Evolutionary conservation across 1,139 yeast genomes (phyloP).

Genomic region (Candida mesenterica): DNA sequence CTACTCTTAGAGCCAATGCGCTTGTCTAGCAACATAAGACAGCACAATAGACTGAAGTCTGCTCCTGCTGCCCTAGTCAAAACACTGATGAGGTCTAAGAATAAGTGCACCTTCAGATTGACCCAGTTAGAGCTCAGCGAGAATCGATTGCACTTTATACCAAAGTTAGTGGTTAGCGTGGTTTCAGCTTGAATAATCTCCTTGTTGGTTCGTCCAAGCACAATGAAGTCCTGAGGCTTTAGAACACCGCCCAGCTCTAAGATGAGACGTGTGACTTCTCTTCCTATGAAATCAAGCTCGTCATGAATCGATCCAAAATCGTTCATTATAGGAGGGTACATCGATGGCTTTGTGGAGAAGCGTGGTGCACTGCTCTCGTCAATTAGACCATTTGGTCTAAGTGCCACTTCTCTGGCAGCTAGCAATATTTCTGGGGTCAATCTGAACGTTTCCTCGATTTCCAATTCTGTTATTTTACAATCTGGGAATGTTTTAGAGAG

Average conservation of each 20-base stretch:
- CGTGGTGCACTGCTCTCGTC: constrained; percentile 8
- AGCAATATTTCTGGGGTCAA: constrained; percentile 55
- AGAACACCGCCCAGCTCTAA: constrained; percentile 46
- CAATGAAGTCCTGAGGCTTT: constrained; percentile 51
- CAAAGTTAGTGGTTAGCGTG: constrained; percentile 35
- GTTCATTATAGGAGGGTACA: constrained; percentile 33
- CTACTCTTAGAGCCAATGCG: constrained; percentile 23
- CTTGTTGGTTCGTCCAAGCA: constrained; percentile 55
- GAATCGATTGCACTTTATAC: constrained; percentile 43
- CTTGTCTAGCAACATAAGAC: constrained; percentile 28
- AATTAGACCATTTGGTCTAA: constrained; percentile 13
- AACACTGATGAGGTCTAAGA: constrained; percentile 51
- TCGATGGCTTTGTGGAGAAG: constrained; percentile 20
- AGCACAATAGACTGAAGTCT: constrained; percentile 33
- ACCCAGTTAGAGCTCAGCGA: constrained; percentile 55
- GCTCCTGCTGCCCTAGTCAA: constrained; percentile 29
- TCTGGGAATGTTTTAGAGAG: constrained; percentile 27
- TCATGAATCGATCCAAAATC: constrained; percentile 20
- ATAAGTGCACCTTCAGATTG: constrained; percentile 45
- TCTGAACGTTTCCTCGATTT: constrained; percentile 53
- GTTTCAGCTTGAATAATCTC: constrained; percentile 47
- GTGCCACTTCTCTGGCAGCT: constrained; percentile 31
- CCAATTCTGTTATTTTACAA: constrained; percentile 24
- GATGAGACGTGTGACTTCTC: constrained; percentile 46
- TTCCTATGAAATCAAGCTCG: constrained; percentile 42